These are phyloP conservation scores for Waltergamsia citrina DNA, from an alignment of 2,329 filamentous ascomycete genomes.

Conservation along the genomic window DNA sequence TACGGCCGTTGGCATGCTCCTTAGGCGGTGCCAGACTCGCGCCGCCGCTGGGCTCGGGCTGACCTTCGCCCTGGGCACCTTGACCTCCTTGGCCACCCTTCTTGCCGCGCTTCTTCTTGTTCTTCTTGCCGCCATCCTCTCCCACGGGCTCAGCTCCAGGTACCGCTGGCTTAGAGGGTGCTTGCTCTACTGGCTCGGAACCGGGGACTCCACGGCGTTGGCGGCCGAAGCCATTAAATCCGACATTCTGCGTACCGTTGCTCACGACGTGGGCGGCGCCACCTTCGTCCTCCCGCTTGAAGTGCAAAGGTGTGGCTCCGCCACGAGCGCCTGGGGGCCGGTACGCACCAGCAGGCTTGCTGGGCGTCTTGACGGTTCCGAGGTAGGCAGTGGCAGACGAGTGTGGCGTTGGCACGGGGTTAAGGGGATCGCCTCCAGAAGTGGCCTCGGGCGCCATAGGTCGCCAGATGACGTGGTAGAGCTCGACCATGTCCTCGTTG, in stretches of 20 bases:
- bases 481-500: conserved; percentile 86
- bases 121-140: conserved; percentile 73
- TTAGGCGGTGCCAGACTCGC: conserved; percentile 36
- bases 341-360: conserved; percentile 95
- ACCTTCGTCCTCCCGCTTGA: conserved; percentile 96
- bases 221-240: conserved; percentile 72
- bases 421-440: conserved; percentile 59
- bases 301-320: conserved; percentile 78
- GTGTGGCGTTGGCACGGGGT: conserved; percentile 68
- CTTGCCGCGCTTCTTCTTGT: conserved; percentile 96
- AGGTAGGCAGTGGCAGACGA: conserved; percentile 74
- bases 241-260: conserved; percentile 64
- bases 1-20: conserved; percentile 24
- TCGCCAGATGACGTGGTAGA: conserved; percentile 87
- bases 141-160: conserved; percentile 53
- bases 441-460: conserved; percentile 58
- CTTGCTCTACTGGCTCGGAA: conserved; percentile 64
- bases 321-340: conserved; percentile 90
- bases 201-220: conserved; percentile 75
- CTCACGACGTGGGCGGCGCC: conserved; percentile 76
- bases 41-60: conserved; percentile 33
- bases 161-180: conserved; percentile 50
- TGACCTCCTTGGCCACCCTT: conserved; percentile 71
- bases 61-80: conserved; percentile 26
- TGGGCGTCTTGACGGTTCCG: conserved; percentile 82